A percentile compares a stretch with the other conserved stretches of the same genome.
phyloP scores from a whole-genome alignment of 2,329 filamentous ascomycete species.

The Hypoxylon sp. region DNA sequence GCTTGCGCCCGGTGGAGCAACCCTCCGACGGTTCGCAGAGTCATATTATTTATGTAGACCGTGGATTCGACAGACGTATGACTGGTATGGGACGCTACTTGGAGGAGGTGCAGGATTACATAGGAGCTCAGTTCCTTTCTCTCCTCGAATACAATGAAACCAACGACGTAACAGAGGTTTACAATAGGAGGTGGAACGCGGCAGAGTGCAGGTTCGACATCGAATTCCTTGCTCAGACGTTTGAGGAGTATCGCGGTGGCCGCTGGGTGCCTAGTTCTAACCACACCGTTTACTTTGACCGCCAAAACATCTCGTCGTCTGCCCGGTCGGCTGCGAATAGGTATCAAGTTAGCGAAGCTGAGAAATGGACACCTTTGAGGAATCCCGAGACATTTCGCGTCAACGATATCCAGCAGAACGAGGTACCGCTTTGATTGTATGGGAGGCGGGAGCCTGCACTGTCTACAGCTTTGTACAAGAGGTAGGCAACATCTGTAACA shows the following conservation, averaged over 20 bases:
- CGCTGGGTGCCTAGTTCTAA: constrained; percentile 39
- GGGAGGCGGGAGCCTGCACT: not conserved
- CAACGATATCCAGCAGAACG: constrained; percentile 43
- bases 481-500: not conserved
- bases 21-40: constrained; percentile 33
- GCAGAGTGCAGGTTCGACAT: constrained; percentile 19
- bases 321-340: not conserved
- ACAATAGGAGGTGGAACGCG: constrained; percentile 26
- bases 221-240: constrained; percentile 26
- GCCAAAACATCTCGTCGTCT: constrained; percentile 11
- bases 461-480: not conserved
- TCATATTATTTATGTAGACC: constrained; percentile 36
- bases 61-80: constrained; percentile 36
- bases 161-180: constrained; percentile 2
- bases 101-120: constrained; percentile 25
- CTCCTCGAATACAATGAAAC: not conserved
- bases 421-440: constrained; percentile 22
- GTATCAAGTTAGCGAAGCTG: constrained; percentile 29
- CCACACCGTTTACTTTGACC: constrained; percentile 32
- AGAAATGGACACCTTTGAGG: constrained; percentile 41
- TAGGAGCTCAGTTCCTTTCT: constrained; percentile 19
- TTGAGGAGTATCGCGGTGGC: constrained; percentile 41
- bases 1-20: constrained; percentile 18
- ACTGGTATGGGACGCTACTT: constrained; percentile 26
- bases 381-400: constrained; percentile 43